phyloP scores from a whole-genome alignment of 176 grass and related monocot genomes.

The Ensete ventricosum region DNA sequence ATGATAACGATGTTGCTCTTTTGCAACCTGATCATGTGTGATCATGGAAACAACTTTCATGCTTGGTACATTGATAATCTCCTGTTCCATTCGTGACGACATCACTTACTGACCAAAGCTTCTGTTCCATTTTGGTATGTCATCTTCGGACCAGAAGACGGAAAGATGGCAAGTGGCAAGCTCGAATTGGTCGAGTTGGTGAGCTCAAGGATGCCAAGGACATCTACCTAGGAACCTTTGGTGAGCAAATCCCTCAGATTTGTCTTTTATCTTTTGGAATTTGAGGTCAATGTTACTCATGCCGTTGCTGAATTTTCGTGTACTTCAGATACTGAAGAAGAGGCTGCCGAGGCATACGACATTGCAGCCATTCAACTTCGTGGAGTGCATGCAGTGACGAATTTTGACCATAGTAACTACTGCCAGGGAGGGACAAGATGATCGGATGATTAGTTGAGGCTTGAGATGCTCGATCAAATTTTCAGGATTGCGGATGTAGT shows the following conservation, averaged over 20 bases:
- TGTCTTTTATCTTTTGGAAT: background rate
- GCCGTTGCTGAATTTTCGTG: background rate
- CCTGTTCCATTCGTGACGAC: background rate
- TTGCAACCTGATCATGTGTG: too few species aligned
- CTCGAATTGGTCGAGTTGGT: conserved; percentile 86
- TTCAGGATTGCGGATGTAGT: too few species aligned
- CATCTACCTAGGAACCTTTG: conserved; percentile 94
- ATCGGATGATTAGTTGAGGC: conserved; percentile 39
- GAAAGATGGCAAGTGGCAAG: conserved; percentile 98
- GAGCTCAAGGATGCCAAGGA: conserved; percentile 56
- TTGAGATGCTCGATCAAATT: conserved; percentile 1
- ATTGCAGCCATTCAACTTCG: conserved; percentile 89
- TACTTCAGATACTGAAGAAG: conserved; percentile 78
- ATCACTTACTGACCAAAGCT: background rate
- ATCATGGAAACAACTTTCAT: too few species aligned
- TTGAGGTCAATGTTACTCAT: too few species aligned
- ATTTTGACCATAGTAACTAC: conserved; percentile 96
- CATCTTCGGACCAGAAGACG: conserved; percentile 34
- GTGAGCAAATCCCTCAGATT: conserved; percentile 26
- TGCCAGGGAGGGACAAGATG: conserved; percentile 29
- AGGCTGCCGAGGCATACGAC: conserved; percentile 92
- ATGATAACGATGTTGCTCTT: too few species aligned
- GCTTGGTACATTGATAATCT: too few species aligned
- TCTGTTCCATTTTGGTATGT: background rate
- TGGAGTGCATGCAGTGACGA: conserved; percentile 80